Evolutionary conservation across 2,329 filamentous ascomycete genomes (phyloP).

Genomic region (Scortechinia acanthostroma): DNA sequence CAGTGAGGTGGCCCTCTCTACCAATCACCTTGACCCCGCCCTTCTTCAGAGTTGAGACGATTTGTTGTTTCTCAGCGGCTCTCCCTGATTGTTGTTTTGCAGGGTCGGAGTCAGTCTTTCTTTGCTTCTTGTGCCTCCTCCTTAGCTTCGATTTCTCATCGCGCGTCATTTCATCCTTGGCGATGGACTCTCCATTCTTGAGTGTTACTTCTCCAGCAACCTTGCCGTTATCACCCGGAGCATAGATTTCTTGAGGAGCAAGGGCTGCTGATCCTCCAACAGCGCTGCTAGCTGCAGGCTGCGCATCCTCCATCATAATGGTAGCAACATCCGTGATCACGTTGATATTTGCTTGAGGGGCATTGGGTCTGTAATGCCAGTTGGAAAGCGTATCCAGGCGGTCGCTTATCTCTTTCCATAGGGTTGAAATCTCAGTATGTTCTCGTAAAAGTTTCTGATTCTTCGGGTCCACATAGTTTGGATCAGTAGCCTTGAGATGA

Average conservation of each 20-base stretch:
- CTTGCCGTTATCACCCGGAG: constrained; percentile 39
- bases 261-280: constrained; percentile 35
- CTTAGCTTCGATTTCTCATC: constrained; percentile 48
- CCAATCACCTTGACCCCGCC: constrained; percentile 55
- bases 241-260: constrained; percentile 59
- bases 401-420: constrained; percentile 49
- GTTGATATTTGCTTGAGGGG: constrained; percentile 45
- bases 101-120: constrained; percentile 18
- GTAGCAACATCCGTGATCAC: constrained; percentile 56
- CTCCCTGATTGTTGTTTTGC: constrained; percentile 6
- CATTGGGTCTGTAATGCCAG: constrained; percentile 57
- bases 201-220: constrained; percentile 38
- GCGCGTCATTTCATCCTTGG: constrained; percentile 50
- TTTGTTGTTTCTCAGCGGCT: constrained; percentile 32
- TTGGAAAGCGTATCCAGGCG: constrained; percentile 54
- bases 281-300: constrained; percentile 32
- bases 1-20: constrained; percentile 48
- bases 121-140: constrained; percentile 49
- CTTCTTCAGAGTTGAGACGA: constrained; percentile 49
- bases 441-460: constrained; percentile 49
- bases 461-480: constrained; percentile 44
- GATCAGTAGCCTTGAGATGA: constrained; percentile 44
- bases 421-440: constrained; percentile 45
- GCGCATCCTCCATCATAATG: constrained; percentile 58
- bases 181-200: constrained; percentile 43